phyloP scores from a whole-genome alignment of 2,329 filamentous ascomycete species.

The Ophiostoma novo-ulmi region DNA sequence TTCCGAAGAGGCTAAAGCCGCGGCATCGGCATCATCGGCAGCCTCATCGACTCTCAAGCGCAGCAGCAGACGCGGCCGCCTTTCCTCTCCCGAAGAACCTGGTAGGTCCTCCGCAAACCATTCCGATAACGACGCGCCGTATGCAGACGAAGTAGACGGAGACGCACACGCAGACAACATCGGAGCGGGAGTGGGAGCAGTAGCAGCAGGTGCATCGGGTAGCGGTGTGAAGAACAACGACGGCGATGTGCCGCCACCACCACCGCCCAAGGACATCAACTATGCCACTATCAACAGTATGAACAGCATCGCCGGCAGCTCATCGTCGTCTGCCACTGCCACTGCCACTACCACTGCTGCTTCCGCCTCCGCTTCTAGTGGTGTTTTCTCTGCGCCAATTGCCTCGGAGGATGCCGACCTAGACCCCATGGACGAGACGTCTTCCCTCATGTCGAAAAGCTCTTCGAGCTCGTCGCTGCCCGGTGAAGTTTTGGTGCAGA shows the following conservation, averaged over 20 bases:
- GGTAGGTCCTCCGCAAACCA: constrained; percentile 53
- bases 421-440: constrained; percentile 61
- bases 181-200: background rate
- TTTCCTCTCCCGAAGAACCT: constrained; percentile 47
- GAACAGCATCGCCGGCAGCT: constrained; percentile 13
- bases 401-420: constrained; percentile 32
- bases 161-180: constrained; percentile 2
- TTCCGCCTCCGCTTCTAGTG: constrained; percentile 19
- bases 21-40: constrained; percentile 28
- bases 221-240: background rate
- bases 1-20: constrained; percentile 40
- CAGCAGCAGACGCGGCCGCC: constrained; percentile 6
- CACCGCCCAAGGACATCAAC: constrained; percentile 6
- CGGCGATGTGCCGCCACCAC: background rate
- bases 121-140: constrained; percentile 25
- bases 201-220: background rate
- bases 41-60: constrained; percentile 31
- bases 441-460: constrained; percentile 66
- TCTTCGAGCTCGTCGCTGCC: constrained; percentile 49
- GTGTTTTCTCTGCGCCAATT: constrained; percentile 8
- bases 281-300: constrained; percentile 2
- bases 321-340: constrained; percentile 13
- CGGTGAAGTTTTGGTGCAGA: constrained; percentile 49
- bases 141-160: constrained; percentile 14
- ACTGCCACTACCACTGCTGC: constrained; percentile 10